Evolutionary conservation across 2,329 filamentous ascomycete species (phyloP), one percentile per base, ranked within the genome.

Genomic region (Fusarium nodosum): DNA sequence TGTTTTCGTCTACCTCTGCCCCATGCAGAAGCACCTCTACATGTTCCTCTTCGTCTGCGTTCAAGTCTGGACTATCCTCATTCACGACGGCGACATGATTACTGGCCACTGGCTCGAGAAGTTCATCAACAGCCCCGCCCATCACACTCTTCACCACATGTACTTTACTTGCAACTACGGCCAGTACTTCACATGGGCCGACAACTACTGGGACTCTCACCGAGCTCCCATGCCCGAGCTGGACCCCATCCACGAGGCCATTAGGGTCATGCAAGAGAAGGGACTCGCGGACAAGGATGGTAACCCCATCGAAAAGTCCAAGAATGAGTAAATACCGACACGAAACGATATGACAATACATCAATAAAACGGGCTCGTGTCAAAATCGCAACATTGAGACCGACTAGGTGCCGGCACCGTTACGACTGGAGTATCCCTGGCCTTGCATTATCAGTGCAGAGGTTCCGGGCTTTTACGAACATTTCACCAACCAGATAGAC

Each of bases 151-250:
- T 33, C 82, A 84, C 73, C 82, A 84, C 76, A 81, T 84, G 74
- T 84, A 83, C 76, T 84, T 84, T 72, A 84, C 79, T 63, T 79
- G 81, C 79, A 84, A 84, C 76, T 84, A 84, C 73, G 82, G 82
- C 61, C 82, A 84, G 74, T 84, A 83, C 74, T 83, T 83, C 66
- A 83, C 82, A 64, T 83, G 81, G 81, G 81, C 80, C 69, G 82
- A 83, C 71, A 78, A 53, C 74, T 82, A 80, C 72, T 83, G 81
- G 66, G 77, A 78, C 70, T 83, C 82, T 15, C 82, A 83, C 75
- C 73, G 80, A 46, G 75, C 79, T n/a, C 82, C 82, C n/a, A 74
- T 76, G 45, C 81, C 81, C 6, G 76, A 79, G 55, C 76, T 83
- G 11, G 82, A 83, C 44, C 82, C 82, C 24, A 78, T 83, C 9